Base-by-base conservation (phyloP, 1,284 basidiomycete genomes). In the Wolfiporia cocos region DNA sequence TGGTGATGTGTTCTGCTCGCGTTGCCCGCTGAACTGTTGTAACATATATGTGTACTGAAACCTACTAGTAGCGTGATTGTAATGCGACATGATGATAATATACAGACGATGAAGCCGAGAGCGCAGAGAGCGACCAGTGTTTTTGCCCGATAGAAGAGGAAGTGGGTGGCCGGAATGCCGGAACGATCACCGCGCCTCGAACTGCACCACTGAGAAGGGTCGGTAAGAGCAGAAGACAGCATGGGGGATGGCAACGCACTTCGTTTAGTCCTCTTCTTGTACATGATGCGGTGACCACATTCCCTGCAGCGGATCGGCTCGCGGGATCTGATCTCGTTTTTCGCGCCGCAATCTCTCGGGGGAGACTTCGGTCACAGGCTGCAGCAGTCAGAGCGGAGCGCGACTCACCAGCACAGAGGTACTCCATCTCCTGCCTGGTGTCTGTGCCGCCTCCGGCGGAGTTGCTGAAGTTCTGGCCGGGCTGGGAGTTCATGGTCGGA, bases 251-350 rank as follows among this genome's bases (percentile, higher is more conserved):
- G 37, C 26, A n/a, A 81, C 90, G 63, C 61, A 98, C 95, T 96
- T 71, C 92, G 75, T 62, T 83, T 91, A 17, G 94, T 97, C 55
- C 95, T 73, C 67, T 96, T 96, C 71, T 99, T 99, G 73, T 97
- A 98, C 92, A 99, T 96, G 63, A 99, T 94, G 50, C 95, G 83
- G 65, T 97, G 95, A 2, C 95, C 95, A 59, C 95, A 99, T 63
- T 98, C 93, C 55, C 89, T 78, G 69, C 95, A 99, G 44, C 95
- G 85, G 55, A 98, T 96, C 34, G 92, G 91, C 64, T 99, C 95
- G 47, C 90, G 73, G n/a, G 90, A 74, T 63, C 85, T 86, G 63
- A 98, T 94, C 58, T 89, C 83, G 63, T 96, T 97, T 68, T 90
- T 88, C 3, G 86, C 86, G 45, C 92, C 90, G 64, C 95, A 98